Evolutionary conservation across 2,329 filamentous ascomycete genomes (phyloP), one percentile per base, ranked within the genome.

Genomic region (Alternaria incomplexa): DNA sequence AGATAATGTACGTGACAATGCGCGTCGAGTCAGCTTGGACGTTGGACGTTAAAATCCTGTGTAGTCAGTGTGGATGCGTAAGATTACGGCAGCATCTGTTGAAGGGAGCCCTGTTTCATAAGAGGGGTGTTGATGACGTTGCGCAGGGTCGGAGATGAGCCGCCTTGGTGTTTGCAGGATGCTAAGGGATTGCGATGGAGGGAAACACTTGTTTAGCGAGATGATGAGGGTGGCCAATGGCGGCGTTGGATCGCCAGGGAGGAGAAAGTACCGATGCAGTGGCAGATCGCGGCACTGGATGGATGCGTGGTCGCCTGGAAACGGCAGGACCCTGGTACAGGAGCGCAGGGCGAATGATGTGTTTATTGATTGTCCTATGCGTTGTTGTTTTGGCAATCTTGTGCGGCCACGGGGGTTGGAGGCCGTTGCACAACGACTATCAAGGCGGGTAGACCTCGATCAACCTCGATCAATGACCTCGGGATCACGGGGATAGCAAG

Each of bases 151-250:
- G 60, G 56, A 59, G 48, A 62, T 58, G 60, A 62, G 43, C 56
- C 45, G 48, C 47, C 25, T 32, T 44, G 60, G 44, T 58, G 44
- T 46, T 45, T 62, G 56, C 56, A 45, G 53, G 30, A 47, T 36
- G 54, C 28, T 15, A 46, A 56, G 56, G 45, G 45, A 56, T 36
- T 51, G 61, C 51, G 55, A 56, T 45, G 11, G 36, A n/a, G 12
- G 32, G 13, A 26, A 44, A 26, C 30, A 26, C 51, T 36, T 40
- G 47, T 25, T 57, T 58, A 53, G 59, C 44, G 55, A 47, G 50
- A 53, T 45, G 47, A 36, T 51, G 26, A 43, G 50, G 59, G 48
- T 55, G 30, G 50, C 62, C 58, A 58, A 62, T 64, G 26, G 45
- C 3, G 22, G 48, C 48, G 47, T 36, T 51, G 48, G 48, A 46